phyloP scores from a whole-genome alignment of 495 filamentous ascomycete species.

The Neurospora tetrasperma region DNA sequence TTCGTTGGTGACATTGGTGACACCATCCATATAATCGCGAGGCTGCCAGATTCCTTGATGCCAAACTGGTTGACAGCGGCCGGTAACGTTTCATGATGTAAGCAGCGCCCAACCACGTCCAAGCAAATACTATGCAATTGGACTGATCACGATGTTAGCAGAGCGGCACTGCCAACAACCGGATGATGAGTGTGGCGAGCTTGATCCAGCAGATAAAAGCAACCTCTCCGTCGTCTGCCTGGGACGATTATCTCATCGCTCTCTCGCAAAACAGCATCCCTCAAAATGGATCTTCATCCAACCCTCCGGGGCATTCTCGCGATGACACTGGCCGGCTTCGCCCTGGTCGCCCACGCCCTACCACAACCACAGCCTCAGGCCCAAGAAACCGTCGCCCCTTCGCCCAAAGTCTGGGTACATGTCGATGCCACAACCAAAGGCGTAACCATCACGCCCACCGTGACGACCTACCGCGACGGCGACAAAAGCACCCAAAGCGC shows the following conservation, averaged over 20 bases:
- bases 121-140: not conserved
- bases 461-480: conserved; percentile 13
- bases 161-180: not conserved
- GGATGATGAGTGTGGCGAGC: not conserved
- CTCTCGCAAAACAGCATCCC: not conserved
- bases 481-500: conserved; percentile 13
- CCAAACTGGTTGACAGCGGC: not conserved
- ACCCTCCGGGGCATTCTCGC: not conserved
- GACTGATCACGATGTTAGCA: not conserved
- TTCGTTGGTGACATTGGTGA: not conserved
- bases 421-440: conserved; percentile 15
- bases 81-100: not conserved
- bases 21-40: not conserved
- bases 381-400: conserved; percentile 1
- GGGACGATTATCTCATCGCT: not conserved
- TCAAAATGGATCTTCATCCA: not conserved
- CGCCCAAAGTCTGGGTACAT: conserved; percentile 17
- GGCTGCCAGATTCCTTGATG: not conserved
- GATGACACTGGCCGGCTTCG: not conserved
- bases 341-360: not conserved
- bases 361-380: conserved; percentile 9
- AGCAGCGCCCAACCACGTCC: not conserved
- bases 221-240: not conserved
- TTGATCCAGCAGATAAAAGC: not conserved
- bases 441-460: conserved; percentile 16